Base-by-base conservation (phyloP, 1,284 basidiomycete species). In the Lentinus polychrous region DNA sequence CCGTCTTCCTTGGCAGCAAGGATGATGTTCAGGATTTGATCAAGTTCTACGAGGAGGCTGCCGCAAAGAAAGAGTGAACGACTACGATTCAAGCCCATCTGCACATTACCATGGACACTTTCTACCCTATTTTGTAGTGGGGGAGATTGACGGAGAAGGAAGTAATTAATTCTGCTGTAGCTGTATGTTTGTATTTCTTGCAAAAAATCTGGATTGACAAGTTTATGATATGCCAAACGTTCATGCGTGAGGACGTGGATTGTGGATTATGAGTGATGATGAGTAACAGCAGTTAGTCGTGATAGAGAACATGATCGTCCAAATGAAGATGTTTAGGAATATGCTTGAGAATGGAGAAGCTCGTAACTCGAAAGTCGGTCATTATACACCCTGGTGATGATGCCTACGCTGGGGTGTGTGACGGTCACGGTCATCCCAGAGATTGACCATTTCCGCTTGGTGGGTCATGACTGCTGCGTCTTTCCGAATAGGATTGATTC, bases 1-100 rank as follows among this genome's bases (percentile, higher is more conserved):
- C 94, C 2, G 88, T 99, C 34, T 99, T 96, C 77, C 74, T 99
- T 17, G 96, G 96, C 31, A 91, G 86, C 66, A 88, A 85, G 63
- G 93, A 98, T 49, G 96, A 99, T 64, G 93, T 99, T 42, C 73
- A 82, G 63, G 96, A 99, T 66, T 57, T 95, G 60, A 77, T 84
- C 65, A 90, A 82, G 72, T 93, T 88, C 67, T 94, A 90, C 70
- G 17, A 40, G 7, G 61, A 60, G 50, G 53, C 56, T 27, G 51
- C 3, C 14, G 39, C 20, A 17, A 40, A 40, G 39, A 18, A 8
- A 22, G 22, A 31, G 20, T n/a, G 20, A 7, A 3, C 17, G 18
- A 15, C 20, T 14, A 15, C 12, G n/a, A n/a, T 17, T 14, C 12
- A 41, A 7, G 8, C 23, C 7, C 39, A 20, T 6, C 5, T 11